Percentiles rank a stretch among this genome's conserved stretches.
Evolutionary conservation across 148 eudicot genomes (phyloP).

Genomic region (Nyssa sinensis): DNA sequence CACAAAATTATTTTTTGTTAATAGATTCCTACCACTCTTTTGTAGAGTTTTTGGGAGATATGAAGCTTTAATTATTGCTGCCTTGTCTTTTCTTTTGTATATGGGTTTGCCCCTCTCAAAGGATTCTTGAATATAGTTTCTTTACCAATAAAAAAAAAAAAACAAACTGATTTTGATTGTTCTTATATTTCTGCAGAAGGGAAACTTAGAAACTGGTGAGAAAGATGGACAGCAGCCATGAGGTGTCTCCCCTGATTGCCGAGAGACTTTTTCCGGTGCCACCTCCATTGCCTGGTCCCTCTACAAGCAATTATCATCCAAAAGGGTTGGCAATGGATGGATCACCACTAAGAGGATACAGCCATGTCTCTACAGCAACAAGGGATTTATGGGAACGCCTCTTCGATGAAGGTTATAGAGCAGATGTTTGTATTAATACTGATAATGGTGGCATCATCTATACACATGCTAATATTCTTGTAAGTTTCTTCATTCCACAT

Average conservation of each 20-base stretch:
- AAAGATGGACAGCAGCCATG: slow-evolving; percentile 28
- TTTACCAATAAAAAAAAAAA: no score
- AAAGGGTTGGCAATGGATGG: slow-evolving; percentile 20
- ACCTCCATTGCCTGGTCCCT: slow-evolving; percentile 41
- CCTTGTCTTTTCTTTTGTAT: no score
- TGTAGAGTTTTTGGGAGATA: no score
- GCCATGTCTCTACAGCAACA: slow-evolving; percentile 26
- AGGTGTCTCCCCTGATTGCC: slow-evolving; percentile 1
- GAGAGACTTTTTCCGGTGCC: slow-evolving; percentile 27
- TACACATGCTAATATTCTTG: slow-evolving; percentile 80
- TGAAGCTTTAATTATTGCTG: no score
- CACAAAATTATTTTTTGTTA: no score
- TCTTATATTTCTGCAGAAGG: slow-evolving; percentile 7
- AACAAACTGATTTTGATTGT: slow-evolving; percentile 4
- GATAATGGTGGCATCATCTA: slow-evolving; percentile 58
- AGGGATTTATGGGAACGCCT: slow-evolving; percentile 66
- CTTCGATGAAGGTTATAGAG: slow-evolving; percentile 78
- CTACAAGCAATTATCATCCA: slow-evolving; percentile 18
- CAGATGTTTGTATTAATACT: slow-evolving; percentile 66
- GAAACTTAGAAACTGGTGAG: background rate
- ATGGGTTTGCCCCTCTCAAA: no score
- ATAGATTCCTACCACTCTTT: no score
- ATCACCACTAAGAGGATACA: slow-evolving; percentile 18
- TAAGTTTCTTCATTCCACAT: slow-evolving; percentile 26
- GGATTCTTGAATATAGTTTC: no score